Evolutionary conservation across 2,329 filamentous ascomycete genomes (phyloP).

Genomic region (Claviceps pazoutovae): DNA sequence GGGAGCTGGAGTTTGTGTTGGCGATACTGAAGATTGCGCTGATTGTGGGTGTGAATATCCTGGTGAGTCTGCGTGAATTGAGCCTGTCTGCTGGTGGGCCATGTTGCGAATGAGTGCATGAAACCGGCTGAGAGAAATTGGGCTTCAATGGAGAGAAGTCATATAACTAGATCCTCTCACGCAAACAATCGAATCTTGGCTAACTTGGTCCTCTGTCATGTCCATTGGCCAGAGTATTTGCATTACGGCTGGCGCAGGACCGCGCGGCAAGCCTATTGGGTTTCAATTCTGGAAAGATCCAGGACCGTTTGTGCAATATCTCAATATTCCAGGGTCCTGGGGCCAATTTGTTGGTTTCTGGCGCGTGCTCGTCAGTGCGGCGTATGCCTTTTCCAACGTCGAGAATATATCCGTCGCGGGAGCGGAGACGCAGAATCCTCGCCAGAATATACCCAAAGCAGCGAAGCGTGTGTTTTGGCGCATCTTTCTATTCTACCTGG

Average conservation of each 20-base stretch:
- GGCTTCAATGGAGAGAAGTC: too few species aligned
- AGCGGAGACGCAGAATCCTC: slow-evolving; percentile 35
- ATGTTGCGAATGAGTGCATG: background rate
- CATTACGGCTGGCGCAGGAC: slow-evolving; percentile 6
- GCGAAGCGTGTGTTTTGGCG: slow-evolving; percentile 42
- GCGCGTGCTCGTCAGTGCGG: slow-evolving; percentile 18
- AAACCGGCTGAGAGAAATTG: background rate
- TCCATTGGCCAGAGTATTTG: slow-evolving; percentile 2
- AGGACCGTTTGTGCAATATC: slow-evolving; percentile 32
- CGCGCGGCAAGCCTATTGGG: slow-evolving; percentile 41
- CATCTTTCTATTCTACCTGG: slow-evolving; percentile 37
- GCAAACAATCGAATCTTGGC: background rate
- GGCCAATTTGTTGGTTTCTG: slow-evolving; percentile 33
- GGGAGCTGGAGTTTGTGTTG: slow-evolving; percentile 45
- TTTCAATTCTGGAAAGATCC: slow-evolving; percentile 46
- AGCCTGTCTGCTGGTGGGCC: background rate
- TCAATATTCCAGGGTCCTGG: slow-evolving; percentile 36
- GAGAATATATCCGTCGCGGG: slow-evolving; percentile 33
- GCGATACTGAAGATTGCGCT: slow-evolving; percentile 43
- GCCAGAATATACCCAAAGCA: slow-evolving; percentile 33
- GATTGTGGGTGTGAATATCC: slow-evolving; percentile 49
- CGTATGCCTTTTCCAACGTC: slow-evolving; percentile 37
- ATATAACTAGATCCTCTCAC: too few species aligned
- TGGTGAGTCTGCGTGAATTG: slow-evolving; percentile 22
- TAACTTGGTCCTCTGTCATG: background rate